phyloP scores from a whole-genome alignment of 2,329 filamentous ascomycete genomes.

The Xylaria sp. region DNA sequence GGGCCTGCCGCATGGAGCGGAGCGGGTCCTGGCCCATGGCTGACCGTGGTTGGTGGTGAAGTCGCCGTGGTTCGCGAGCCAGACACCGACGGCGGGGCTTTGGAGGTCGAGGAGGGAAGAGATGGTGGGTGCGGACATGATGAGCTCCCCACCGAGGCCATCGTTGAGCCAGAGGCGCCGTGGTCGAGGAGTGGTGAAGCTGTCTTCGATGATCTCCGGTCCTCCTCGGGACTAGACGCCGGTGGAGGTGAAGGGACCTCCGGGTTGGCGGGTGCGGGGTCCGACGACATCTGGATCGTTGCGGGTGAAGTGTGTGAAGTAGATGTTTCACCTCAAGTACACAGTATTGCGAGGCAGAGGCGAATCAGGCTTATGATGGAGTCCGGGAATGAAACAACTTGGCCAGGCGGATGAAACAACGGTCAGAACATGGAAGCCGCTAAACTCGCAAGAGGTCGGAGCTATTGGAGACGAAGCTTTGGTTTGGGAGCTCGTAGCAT shows the following conservation, averaged over 20 bases:
- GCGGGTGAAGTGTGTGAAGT: slow-evolving; percentile 1
- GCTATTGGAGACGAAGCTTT: slow-evolving; percentile 39
- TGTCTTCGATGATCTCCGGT: slow-evolving; percentile 24
- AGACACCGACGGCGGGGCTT: slow-evolving; percentile 33
- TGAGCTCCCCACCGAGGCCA: slow-evolving; percentile 19
- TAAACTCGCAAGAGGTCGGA: slow-evolving; percentile 18
- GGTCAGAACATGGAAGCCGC: slow-evolving; percentile 17
- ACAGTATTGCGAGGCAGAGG: slow-evolving; percentile 2
- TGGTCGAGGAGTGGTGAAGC: slow-evolving; percentile 25
- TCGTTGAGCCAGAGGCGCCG: slow-evolving; percentile 16
- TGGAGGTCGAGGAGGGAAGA: slow-evolving; percentile 31
- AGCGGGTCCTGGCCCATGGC: slow-evolving; percentile 9
- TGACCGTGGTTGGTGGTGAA: slow-evolving; percentile 35
- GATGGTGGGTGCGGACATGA: slow-evolving; percentile 30
- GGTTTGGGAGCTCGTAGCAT: slow-evolving; percentile 39
- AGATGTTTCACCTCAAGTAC: slow-evolving; percentile 16
- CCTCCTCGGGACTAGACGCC: slow-evolving; percentile 25
- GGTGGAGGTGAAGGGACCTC: slow-evolving; percentile 27
- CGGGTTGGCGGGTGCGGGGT: slow-evolving; percentile 26
- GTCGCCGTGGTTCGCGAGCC: slow-evolving; percentile 35
- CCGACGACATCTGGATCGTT: slow-evolving; percentile 34
- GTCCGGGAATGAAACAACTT: slow-evolving; percentile 36
- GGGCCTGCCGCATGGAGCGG: slow-evolving; percentile 14
- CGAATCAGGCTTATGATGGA: slow-evolving; percentile 7
- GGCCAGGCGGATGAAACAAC: slow-evolving; percentile 37